These are phyloP conservation scores for Carex arenaria DNA, from an alignment of 202 grass and related monocot genomes.

Conservation along the genomic window DNA sequence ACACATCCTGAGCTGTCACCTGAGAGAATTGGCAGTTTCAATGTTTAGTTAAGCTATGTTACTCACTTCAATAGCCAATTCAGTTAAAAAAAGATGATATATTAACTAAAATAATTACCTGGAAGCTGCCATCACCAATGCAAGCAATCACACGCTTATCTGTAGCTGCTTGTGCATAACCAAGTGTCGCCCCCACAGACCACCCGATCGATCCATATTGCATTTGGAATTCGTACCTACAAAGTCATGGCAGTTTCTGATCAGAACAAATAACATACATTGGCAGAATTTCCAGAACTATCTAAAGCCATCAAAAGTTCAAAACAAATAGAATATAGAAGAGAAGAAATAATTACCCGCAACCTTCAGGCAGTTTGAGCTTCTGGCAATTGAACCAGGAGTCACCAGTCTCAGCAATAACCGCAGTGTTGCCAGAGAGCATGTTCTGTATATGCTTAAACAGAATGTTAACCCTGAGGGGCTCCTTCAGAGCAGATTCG, in stretches of 20 bases:
- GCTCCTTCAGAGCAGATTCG: constrained; percentile 40
- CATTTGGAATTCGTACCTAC: constrained; percentile 92
- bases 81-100: not conserved
- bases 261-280: constrained; percentile 18
- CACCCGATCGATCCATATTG: constrained; percentile 35
- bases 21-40: constrained; percentile 11
- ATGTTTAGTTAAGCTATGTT: not conserved
- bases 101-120: constrained; percentile 10
- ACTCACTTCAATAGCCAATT: not conserved
- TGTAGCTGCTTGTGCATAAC: constrained; percentile 22
- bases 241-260: not conserved
- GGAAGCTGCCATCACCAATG: constrained; percentile 37
- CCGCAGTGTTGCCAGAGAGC: constrained; percentile 40
- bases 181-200: constrained; percentile 21
- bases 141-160: constrained; percentile 27
- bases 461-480: constrained; percentile 56
- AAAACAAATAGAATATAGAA: not conserved
- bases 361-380: constrained; percentile 63
- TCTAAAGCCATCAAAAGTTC: not conserved
- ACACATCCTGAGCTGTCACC: constrained; percentile 75
- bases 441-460: constrained; percentile 81
- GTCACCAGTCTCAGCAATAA: constrained; percentile 72
- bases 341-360: constrained; percentile 40
- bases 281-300: not conserved
- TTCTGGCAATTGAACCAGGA: constrained; percentile 94